Conservation (phyloP, 768 basidiomycete genomes). For the Epithele typhae region DNA sequence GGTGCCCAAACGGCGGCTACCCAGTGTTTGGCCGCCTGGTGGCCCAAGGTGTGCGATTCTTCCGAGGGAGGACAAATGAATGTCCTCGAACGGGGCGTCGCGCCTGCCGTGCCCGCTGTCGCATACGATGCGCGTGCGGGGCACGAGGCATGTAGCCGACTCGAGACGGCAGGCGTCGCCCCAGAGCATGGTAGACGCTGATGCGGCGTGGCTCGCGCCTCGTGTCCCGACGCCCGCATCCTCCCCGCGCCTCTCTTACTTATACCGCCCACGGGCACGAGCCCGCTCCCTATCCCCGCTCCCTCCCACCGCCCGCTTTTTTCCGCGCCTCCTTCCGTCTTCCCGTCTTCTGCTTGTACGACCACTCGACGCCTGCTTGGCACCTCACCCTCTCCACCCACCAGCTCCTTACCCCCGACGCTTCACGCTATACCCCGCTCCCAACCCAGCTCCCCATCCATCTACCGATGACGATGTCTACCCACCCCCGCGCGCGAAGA, state of each 20-base stretch:
- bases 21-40: no score
- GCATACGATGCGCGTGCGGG: conserved; percentile 1
- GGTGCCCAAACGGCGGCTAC: no score
- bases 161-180: conserved; percentile 1
- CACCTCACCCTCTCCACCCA: conserved; percentile 2
- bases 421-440: conserved; percentile 2
- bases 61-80: neutral
- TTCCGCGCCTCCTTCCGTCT: neutral
- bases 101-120: neutral
- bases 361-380: neutral
- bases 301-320: conserved; percentile 3
- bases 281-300: conserved; percentile 11
- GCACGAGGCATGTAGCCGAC: conserved; percentile 10
- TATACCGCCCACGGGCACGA: conserved; percentile 6
- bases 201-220: conserved; percentile 16
- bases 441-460: neutral
- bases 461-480: conserved; percentile 2
- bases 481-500: conserved; percentile 1
- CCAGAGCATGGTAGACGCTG: conserved; percentile 7
- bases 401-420: neutral
- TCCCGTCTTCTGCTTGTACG: neutral
- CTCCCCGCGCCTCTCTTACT: conserved; percentile 2
- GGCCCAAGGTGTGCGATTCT: neutral
- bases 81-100: neutral
- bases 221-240: no score